A percentile compares a stretch with the other conserved stretches of the same genome.
Evolutionary conservation across 2,329 filamentous ascomycete species (phyloP).

Genomic region (Cladosporium sp.): DNA sequence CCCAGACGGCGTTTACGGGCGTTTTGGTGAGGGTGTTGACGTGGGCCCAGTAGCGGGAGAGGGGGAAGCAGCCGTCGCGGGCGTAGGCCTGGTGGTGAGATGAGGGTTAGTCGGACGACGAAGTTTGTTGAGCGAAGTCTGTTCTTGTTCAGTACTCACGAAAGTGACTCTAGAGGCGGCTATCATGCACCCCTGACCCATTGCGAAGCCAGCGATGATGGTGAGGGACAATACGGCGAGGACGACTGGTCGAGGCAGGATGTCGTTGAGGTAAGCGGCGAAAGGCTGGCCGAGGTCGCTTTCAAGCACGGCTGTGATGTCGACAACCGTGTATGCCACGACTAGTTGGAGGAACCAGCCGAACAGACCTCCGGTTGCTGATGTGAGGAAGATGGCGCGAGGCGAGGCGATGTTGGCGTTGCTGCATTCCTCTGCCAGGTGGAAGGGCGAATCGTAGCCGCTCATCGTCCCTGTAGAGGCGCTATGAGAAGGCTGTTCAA

Average conservation of each 20-base stretch:
- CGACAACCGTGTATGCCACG: constrained; percentile 66
- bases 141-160: neutral
- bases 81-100: constrained; percentile 55
- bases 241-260: constrained; percentile 57
- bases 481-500: neutral
- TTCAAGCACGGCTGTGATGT: constrained; percentile 55
- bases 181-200: constrained; percentile 72
- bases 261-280: constrained; percentile 65
- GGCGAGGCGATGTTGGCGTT: constrained; percentile 68
- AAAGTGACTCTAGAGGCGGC: constrained; percentile 39
- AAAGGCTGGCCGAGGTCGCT: constrained; percentile 66
- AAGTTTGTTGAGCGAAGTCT: constrained; percentile 41
- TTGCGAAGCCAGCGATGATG: constrained; percentile 65
- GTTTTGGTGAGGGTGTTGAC: constrained; percentile 61
- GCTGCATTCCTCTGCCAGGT: constrained; percentile 70
- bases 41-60: constrained; percentile 54
- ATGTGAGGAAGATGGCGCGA: constrained; percentile 68
- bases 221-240: constrained; percentile 62
- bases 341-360: constrained; percentile 73
- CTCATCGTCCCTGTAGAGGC: constrained; percentile 14
- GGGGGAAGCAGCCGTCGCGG: constrained; percentile 66
- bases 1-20: constrained; percentile 67
- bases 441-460: constrained; percentile 66
- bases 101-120: constrained; percentile 42
- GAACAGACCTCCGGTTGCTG: constrained; percentile 59